Evolutionary conservation across 306 rosid genomes (phyloP).

Genomic region (Rosa persica): DNA sequence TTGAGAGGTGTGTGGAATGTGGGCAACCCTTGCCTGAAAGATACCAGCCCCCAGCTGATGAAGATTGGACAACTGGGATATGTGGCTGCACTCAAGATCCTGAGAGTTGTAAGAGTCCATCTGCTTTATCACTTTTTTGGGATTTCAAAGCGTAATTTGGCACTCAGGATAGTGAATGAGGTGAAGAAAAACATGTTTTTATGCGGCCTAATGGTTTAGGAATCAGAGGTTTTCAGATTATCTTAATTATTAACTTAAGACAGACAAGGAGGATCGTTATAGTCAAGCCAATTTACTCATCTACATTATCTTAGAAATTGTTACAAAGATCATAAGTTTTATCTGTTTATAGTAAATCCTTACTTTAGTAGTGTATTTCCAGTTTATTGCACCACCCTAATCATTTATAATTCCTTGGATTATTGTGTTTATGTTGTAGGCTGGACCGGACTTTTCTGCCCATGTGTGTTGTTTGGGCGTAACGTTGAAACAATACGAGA

Average conservation of each 20-base stretch:
- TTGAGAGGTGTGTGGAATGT: conserved; percentile 58
- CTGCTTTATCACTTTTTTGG: neutral
- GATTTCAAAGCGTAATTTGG: conserved; percentile 3
- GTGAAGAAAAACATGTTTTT: neutral
- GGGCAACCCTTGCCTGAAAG: conserved; percentile 72
- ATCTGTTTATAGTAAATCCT: neutral
- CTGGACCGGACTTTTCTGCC: conserved; percentile 68
- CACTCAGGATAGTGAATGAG: neutral
- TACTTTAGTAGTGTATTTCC: neutral
- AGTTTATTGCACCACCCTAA: neutral
- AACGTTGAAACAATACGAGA: conserved; percentile 56
- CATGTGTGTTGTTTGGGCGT: conserved; percentile 69
- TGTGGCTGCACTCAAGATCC: conserved; percentile 60
- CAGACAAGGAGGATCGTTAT: neutral
- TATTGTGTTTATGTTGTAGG: conserved; percentile 38
- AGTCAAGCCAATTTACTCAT: neutral
- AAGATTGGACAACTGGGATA: conserved; percentile 73
- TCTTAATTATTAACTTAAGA: neutral
- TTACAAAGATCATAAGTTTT: neutral
- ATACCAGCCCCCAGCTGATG: conserved; percentile 71
- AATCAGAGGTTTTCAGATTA: neutral
- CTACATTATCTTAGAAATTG: neutral
- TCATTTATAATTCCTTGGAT: conserved; percentile 6
- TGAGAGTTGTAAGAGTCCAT: conserved; percentile 52
- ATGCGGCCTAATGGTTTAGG: neutral